phyloP scores from a whole-genome alignment of 2,329 filamentous ascomycete genomes.

The Diaporthe vexans region DNA sequence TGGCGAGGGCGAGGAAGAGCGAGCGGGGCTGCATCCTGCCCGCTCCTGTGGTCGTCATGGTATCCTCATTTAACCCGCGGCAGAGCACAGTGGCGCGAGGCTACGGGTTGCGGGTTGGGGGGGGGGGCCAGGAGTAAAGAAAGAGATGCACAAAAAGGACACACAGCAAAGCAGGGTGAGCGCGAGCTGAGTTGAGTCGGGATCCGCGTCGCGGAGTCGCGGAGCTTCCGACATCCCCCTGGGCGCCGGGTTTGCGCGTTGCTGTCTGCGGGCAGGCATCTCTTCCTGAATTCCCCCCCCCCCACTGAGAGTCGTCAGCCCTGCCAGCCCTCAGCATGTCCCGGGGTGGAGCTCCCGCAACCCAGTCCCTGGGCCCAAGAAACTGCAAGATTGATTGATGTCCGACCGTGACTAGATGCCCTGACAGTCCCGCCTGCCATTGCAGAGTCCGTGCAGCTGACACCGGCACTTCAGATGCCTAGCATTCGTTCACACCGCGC shows the following conservation, averaged over 20 bases:
- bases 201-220: not conserved
- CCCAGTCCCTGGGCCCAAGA: not conserved
- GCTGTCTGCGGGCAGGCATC: constrained; percentile 10
- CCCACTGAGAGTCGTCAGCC: not conserved
- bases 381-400: constrained; percentile 1
- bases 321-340: constrained; percentile 16
- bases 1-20: constrained; percentile 49
- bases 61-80: constrained; percentile 40
- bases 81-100: not conserved
- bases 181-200: constrained; percentile 10
- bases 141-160: constrained; percentile 7
- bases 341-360: constrained; percentile 25
- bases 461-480: constrained; percentile 14
- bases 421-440: constrained; percentile 9
- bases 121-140: not conserved
- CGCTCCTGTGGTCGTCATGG: constrained; percentile 50
- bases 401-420: not conserved
- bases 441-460: constrained; percentile 29
- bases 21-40: constrained; percentile 50
- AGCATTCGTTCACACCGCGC: not conserved
- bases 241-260: not conserved
- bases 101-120: not conserved
- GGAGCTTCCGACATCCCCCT: constrained; percentile 2
- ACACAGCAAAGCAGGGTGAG: not conserved
- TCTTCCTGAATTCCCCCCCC: not conserved